Evolutionary conservation across 495 filamentous ascomycete genomes (phyloP).

Genomic region (Tuber brumale): DNA sequence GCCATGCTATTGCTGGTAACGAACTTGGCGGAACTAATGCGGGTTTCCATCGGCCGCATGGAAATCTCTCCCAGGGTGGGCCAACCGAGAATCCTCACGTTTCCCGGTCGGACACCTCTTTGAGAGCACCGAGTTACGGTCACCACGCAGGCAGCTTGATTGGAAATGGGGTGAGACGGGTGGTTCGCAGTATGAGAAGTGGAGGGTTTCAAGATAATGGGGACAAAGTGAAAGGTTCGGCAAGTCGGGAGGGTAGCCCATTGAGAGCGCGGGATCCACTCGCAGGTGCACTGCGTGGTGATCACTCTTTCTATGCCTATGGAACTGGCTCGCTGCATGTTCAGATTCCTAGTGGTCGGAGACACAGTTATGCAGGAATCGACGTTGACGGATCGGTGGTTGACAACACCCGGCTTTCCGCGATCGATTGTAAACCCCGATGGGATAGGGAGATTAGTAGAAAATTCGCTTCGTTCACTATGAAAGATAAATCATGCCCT

Average conservation of each 20-base stretch:
- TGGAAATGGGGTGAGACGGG: constrained; percentile 29
- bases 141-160: constrained; percentile 29
- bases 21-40: constrained; percentile 18
- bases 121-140: constrained; percentile 19
- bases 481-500: constrained; percentile 27
- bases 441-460: constrained; percentile 9
- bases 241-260: constrained; percentile 33
- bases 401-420: not conserved
- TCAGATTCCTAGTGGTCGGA: constrained; percentile 29
- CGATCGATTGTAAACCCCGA: not conserved
- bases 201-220: constrained; percentile 24
- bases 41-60: not conserved
- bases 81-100: constrained; percentile 4
- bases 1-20: constrained; percentile 18
- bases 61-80: not conserved
- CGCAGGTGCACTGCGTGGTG: constrained; percentile 30
- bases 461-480: constrained; percentile 20
- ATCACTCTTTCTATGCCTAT: constrained; percentile 35
- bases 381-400: constrained; percentile 14
- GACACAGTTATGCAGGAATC: constrained; percentile 32
- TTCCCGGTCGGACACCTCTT: constrained; percentile 26
- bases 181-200: constrained; percentile 32
- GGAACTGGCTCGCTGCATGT: constrained; percentile 28
- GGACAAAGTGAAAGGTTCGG: constrained; percentile 25
- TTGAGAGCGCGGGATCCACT: constrained; percentile 34